Evolutionary conservation across 768 basidiomycete genomes (phyloP), one percentile per base, ranked within the genome.

Genomic region (Mrakia gelida): DNA sequence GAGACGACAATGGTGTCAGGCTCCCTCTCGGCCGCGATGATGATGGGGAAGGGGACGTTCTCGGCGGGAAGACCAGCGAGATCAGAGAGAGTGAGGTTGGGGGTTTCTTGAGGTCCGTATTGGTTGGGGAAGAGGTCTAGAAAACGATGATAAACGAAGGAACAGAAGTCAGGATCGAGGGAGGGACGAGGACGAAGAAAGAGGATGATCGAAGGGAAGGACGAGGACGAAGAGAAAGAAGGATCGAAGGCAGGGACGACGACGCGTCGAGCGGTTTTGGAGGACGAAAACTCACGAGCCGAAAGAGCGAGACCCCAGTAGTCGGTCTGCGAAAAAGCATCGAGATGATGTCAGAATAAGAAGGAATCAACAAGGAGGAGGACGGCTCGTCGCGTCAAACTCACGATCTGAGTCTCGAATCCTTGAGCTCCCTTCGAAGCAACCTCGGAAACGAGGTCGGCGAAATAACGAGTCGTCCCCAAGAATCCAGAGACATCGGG

Each of bases 11-110:
- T 82, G 30, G 82, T 38, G 65, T 83, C 83, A 10, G 26, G 43
- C 65, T 74, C 82, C 81, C 38, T 80, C 77, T 81, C 84, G 18
- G 81, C 82, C 3, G 84, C 82, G 43, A 85, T 80, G 75, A 85
- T 82, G 79, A 85, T 83, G 0, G 84, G 84, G 79, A 82, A 83
- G 2, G 80, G 61, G 63, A 80, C 28, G 75, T 81, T 65, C 81
- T 82, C 43, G 56, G 79, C 7, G 82, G 43, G 41, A 77, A 78
- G 23, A 81, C 76, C 62, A 78, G 76, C 9, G 75, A 80, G 28
- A 81, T 77, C n/a, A 81, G 71, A 34, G 26, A 78, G n/a, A 18
- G 77, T 78, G 65, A 78, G 59, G 77, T 85, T 85, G 41, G 84
- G 84, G 9, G 76, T 79, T 32, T 81, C 80, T 54, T 79, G 80